Evolutionary conservation across 768 basidiomycete genomes (phyloP), one percentile per base, ranked within the genome.

Genomic region (Suillus luteus): DNA sequence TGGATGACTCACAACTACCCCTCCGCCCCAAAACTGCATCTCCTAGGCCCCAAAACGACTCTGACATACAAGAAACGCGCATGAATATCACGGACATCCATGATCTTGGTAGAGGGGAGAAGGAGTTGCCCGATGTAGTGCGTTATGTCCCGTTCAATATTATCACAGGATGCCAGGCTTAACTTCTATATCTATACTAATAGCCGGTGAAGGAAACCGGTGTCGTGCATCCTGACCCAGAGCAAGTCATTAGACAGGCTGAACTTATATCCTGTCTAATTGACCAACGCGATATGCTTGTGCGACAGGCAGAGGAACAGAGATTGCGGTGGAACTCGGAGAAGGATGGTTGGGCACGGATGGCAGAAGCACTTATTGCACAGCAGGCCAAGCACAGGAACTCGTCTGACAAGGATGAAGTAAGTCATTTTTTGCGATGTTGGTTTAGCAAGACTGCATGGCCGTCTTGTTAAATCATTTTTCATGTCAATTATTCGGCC

Each of bases 341-440:
- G 72, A 81, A 82, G 68, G 84, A 85, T 17, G 78, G 82, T 2
- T 92, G 90, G 87, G 82, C 80, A 5, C 78, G 90, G 62, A 85
- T 82, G 67, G 84, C 89, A 1, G 90, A 92, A 66, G 89, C 87
- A 9, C 78, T 92, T 41, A 78, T 90, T 62, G 71, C 78, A 2
- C 84, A 76, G 48, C 72, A 83, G 52, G 77, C 81, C 52, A 80
- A 78, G 62, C 82, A 75, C 49, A 73, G 77, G n/a, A 70, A 71
- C 7, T 71, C 68, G 17, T 66, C 69, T 15, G 73, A 76, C 6
- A 80, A 75, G 62, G 79, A 82, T 59, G 83, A 86, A 73, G 86
- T 85, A 55, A 65, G 79, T 65, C 62, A 55, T n/a, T 14, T 33
- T 5, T 17, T 27, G 48, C 12, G 37, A 37, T 63, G 31, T 24